Percentiles rank a stretch among this genome's conserved stretches.
These are phyloP conservation scores for Phytophthora crassamura DNA, from an alignment of 352 stramenopile species.

Conservation along the genomic window DNA sequence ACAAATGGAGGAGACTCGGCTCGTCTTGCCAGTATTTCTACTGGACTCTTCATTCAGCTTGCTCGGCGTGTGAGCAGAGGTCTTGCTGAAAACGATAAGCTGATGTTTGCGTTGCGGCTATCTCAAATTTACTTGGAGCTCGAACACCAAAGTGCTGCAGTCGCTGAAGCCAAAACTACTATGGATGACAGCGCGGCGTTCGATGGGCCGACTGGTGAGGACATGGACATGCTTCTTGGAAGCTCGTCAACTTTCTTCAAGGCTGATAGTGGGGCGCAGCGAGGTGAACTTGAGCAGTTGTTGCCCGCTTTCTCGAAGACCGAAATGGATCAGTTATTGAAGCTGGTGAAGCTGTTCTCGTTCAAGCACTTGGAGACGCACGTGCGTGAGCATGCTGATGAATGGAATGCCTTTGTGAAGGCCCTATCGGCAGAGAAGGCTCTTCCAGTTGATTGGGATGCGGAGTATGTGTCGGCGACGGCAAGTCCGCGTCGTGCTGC, in stretches of 20 bases:
- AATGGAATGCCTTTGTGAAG: slow-evolving; percentile 88
- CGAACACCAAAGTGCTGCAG: slow-evolving; percentile 57
- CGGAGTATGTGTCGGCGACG: slow-evolving; percentile 35
- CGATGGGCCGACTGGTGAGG: slow-evolving; percentile 74
- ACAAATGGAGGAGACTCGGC: slow-evolving; percentile 32
- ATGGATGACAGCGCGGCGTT: slow-evolving; percentile 40
- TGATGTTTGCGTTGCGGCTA: slow-evolving; percentile 98
- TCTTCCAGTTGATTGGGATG: slow-evolving; percentile 75
- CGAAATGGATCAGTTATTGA: slow-evolving; percentile 89
- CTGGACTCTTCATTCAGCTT: slow-evolving; percentile 92
- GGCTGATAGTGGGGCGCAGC: slow-evolving; percentile 41
- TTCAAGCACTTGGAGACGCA: slow-evolving; percentile 86
- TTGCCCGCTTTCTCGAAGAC: slow-evolving; percentile 64
- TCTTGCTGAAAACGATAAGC: slow-evolving; percentile 96
- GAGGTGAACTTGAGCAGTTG: slow-evolving; percentile 56
- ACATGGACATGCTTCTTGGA: slow-evolving; percentile 77
- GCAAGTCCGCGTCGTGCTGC: slow-evolving; percentile 61
- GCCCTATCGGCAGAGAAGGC: slow-evolving; percentile 74
- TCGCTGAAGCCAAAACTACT: slow-evolving; percentile 36
- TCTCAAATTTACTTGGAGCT: slow-evolving; percentile 93
- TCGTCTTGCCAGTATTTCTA: slow-evolving; percentile 75
- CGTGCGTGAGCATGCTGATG: slow-evolving; percentile 58
- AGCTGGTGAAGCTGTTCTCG: slow-evolving; percentile 72
- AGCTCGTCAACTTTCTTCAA: slow-evolving; percentile 58
- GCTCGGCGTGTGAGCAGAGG: slow-evolving; percentile 93